Base-by-base conservation (phyloP, 2,329 filamentous ascomycete species). In the Dothiorella sarmentorum region DNA sequence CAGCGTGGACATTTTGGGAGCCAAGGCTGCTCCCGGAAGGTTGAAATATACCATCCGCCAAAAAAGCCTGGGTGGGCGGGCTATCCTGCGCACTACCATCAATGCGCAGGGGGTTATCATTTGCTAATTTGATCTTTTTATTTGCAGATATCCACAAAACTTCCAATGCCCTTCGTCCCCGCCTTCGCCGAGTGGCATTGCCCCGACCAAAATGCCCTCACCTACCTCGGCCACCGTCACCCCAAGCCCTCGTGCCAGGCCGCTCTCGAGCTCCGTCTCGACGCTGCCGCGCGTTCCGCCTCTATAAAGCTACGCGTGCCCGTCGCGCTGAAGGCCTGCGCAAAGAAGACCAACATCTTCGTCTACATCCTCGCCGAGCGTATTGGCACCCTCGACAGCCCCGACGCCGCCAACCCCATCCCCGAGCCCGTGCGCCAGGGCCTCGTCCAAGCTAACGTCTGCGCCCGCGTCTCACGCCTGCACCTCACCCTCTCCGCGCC, bases 11-110 rank as follows among this genome's bases (percentile, higher is more conserved):
- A 11, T n/a, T 22, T 18, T 24, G 33, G 43, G 55, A 27, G 43
- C 13, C 31, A 37, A 47, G 43, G 55, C 42, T 29, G 55, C 42
- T 58, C 44, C 24, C 35, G n/a, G n/a, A n/a, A n/a, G 42, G 24
- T 31, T 58, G 56, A 10, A 49, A 29, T 27, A 40, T n/a, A n/a
- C n/a, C 17, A 33, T 13, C 42, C 17, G 18, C 24, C n/a, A n/a
- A n/a, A n/a, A 47, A 40, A 58, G 55, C 33, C 43, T 51, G 26
- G 33, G 43, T 51, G 56, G 56, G 45, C 56, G 45, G 45, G 56
- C 22, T 17, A n/a, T 58, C 44, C 35, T 58, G 13, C 27, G 26
- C 26, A 22, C 9, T 15, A 26, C 26, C n/a, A n/a, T n/a, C 10
- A 31, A 13, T 24, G 42, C 26, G 22, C 43, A 27, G 37, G 44